Base-by-base conservation (phyloP, 1,284 basidiomycete species). In the Mixia osmundae region DNA sequence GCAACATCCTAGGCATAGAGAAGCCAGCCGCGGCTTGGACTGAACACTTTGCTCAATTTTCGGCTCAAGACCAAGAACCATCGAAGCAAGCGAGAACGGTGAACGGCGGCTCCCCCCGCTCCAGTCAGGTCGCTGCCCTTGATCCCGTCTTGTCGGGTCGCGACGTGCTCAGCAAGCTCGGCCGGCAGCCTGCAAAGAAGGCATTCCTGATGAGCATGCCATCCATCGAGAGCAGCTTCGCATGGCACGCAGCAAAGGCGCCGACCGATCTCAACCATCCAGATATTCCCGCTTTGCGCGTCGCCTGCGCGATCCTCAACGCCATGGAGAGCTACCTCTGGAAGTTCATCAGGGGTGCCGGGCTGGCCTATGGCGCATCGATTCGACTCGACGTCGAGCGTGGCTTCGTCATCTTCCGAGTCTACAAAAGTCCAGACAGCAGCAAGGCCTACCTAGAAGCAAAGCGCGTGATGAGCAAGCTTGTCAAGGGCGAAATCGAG, bases 271-370 rank as follows among this genome's bases (percentile, higher is more conserved):
- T 36, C 54, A 56, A 69, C 43, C 74, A 94, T 54, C 69, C 75
- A 1, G 82, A 94, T 45, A 74, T 74, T 40, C 76, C 89, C 1
- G 76, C 76, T 11, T 59, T 94, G 23, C 68, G 72, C 23, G 68
- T 97, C n/a, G 74, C 85, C 1, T 59, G 76, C 5, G 76, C 85
- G 44, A 71, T 87, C 3, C 61, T 99, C 33, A 94, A 94, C 48
- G 89, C 83, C 2, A 73, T 85, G 34, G 91, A 97, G 60, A 77
- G 77, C 45, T 94, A 76, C 56, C 68, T 97, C 39, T 97, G 91
- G 89, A 59, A 44, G 59, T 43, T 24, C 29, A 19, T 94, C 44
- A 72, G 85, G 39, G 87, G 87, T 3, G 74, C 78, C 36, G 87
- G 87, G 11, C 60, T 94, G 30, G 91, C 91, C 1, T 99, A 99